These are phyloP conservation scores for Microascus cirrosus DNA, from an alignment of 2,329 filamentous ascomycete species.

Conservation along the genomic window DNA sequence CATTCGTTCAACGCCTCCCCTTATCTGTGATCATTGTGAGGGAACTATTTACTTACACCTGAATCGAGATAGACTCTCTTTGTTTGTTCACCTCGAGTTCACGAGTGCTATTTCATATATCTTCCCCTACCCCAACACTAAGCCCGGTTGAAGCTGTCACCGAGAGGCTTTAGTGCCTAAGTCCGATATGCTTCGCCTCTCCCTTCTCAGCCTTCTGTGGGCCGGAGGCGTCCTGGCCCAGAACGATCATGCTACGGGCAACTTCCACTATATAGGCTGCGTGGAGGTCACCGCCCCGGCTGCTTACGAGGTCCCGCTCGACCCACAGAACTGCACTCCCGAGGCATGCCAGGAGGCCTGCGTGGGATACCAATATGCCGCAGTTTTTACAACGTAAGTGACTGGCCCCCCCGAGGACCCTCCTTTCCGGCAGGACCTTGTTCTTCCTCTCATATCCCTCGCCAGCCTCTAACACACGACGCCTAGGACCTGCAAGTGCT, in stretches of 20 bases:
- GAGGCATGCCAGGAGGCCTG: constrained; percentile 9
- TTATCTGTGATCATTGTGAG: not conserved
- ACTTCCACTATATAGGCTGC: constrained; percentile 8
- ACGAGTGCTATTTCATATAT: not conserved
- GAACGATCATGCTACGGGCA: constrained; percentile 4
- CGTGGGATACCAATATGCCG: constrained; percentile 7
- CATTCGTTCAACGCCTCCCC: not conserved
- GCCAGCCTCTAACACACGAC: not conserved
- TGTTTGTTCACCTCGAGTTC: not conserved
- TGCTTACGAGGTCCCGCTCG: constrained; percentile 1
- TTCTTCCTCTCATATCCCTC: not conserved
- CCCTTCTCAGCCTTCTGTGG: not conserved
- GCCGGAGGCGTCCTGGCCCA: constrained; percentile 5
- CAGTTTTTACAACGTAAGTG: constrained; percentile 8
- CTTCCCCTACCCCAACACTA: not conserved
- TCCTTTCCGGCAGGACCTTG: no score
- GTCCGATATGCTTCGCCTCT: not conserved
- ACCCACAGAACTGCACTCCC: constrained; percentile 7
- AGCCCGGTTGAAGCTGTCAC: not conserved
- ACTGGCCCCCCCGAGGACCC: not conserved
- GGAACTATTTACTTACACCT: not conserved
- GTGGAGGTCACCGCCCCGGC: constrained; percentile 1
- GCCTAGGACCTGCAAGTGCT: not conserved
- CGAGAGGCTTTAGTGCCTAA: not conserved
- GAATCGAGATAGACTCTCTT: not conserved